Conservation (phyloP, 139 green algal genomes). For the Chlorella vulgaris region DNA sequence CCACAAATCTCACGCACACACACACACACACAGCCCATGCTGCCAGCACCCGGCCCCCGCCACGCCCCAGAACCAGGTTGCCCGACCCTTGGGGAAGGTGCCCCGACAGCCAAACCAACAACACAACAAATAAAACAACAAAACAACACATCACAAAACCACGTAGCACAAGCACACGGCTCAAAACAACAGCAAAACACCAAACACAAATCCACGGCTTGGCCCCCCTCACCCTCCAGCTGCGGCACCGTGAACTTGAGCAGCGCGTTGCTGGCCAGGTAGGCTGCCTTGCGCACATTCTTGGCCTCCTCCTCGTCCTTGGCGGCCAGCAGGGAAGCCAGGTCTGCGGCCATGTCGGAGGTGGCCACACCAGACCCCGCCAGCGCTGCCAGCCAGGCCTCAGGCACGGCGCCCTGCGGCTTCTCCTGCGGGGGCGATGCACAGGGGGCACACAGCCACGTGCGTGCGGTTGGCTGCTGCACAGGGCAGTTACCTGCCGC, state of each 20-base stretch:
- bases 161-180: background rate
- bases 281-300: conserved; percentile 89
- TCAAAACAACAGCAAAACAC: background rate
- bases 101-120: too few species aligned
- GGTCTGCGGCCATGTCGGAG: conserved; percentile 52
- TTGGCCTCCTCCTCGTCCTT: conserved; percentile 88
- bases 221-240: conserved; percentile 55
- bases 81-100: too few species aligned
- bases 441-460: too few species aligned
- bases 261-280: conserved; percentile 72
- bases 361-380: conserved; percentile 41
- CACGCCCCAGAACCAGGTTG: too few species aligned
- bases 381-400: conserved; percentile 56
- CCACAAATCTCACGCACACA: too few species aligned
- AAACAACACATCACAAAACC: background rate
- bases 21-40: too few species aligned
- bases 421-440: conserved; percentile 72
- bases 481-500: too few species aligned
- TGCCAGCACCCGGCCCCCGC: too few species aligned
- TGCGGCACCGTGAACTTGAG: conserved; percentile 76
- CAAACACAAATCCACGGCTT: background rate
- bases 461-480: too few species aligned
- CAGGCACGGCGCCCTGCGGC: conserved; percentile 66
- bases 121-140: too few species aligned
- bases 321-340: conserved; percentile 72